Base-by-base conservation (phyloP, 1,284 basidiomycete species). In the Peniophora sp. region DNA sequence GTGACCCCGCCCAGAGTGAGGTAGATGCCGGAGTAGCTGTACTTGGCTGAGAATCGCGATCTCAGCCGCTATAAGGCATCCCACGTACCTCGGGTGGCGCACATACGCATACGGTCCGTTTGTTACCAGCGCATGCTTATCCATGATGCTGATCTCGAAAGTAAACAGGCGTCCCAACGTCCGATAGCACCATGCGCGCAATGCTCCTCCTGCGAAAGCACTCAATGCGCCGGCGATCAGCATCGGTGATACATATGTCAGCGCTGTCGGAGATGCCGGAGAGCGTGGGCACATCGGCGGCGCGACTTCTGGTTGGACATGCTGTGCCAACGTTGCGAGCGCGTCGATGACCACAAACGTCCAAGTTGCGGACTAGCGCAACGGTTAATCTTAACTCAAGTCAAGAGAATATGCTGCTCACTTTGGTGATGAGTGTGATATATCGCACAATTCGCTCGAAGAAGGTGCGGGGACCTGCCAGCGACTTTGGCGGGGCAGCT, bases 381-480 rank as follows among this genome's bases (percentile, higher is more conserved):
- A n/a, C 37, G 12, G 10, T 42, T 24, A 47, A 27, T 12, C 35
- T 8, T 12, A 3, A 10, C 12, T 23, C 6, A 22, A 3, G n/a
- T 18, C 35, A 9, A 27, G n/a, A 47, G n/a, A 47, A 3, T 36
- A 18, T 24, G 24, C 47, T 5, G 35, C 57, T 47, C 36, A 64
- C 64, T 57, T 65, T 65, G 56, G 60, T 63, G 54, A 58, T 59
- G 53, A 62, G 62, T 11, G 64, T 64, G 47, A 65, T 58, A 56
- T 61, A 58, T 35, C 58, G 62, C 14, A 65, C 58, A 35, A 57
- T 56, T 43, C 59, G 56, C 53, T 65, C 64, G 52, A 65, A 65
- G 6, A 65, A 52, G n/a, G 62, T 59, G 45, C 56, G 52, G 45
- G 56, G 55, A 50, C 53, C 57, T 37, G 61, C 54, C 48, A 57